Evolutionary conservation across 257 asterid genomes (phyloP), one percentile per base, ranked within the genome.

Genomic region (Petrea volubilis): DNA sequence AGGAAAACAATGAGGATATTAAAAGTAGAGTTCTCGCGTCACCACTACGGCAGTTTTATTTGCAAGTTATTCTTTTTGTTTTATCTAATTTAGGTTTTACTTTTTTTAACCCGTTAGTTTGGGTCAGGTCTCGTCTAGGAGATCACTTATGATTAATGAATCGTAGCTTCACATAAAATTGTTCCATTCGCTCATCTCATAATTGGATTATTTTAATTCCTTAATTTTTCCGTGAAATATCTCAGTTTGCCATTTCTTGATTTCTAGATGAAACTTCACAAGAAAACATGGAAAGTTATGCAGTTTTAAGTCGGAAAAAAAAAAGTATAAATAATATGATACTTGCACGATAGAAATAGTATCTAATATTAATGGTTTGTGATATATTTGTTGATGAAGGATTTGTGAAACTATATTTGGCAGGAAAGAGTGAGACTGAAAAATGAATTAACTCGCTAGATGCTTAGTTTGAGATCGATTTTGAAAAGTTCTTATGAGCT

Each of bases 1-100:
- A 25, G 81, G 64, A 43, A 80, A 76, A 78, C 69, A 70, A 41
- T 81, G 78, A 81, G 69, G 47, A 29, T 34, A 62, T 38, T 60
- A 23, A 41, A 62, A 56, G 15, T 44, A 46, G 65, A 70, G 20
- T 50, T 21, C 34, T 63, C 58, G 10, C 71, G 64, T 77, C 75
- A 72, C 74, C 68, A 56, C 4, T 31, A 68, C 46, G n/a, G 67
- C 49, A 17, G 43, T 82, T 17, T 76, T 77, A 64, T 33, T 67
- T 64, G 71, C 80, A 73, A 79, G 79, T 72, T 60, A 40, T 53
- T 55, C 58, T 31, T 24, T 66, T 38, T 24, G 17, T 59, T 10
- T 21, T 17, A 14, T 31, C 62, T 40, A 20, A 20, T 72, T 65
- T 17, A 47, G 12, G 33, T 46, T 40, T 27, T n/a, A 10, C 20